These are phyloP conservation scores for Pseudogymnoascus sp. DNA, from an alignment of 2,329 filamentous ascomycete genomes.

Conservation along the genomic window DNA sequence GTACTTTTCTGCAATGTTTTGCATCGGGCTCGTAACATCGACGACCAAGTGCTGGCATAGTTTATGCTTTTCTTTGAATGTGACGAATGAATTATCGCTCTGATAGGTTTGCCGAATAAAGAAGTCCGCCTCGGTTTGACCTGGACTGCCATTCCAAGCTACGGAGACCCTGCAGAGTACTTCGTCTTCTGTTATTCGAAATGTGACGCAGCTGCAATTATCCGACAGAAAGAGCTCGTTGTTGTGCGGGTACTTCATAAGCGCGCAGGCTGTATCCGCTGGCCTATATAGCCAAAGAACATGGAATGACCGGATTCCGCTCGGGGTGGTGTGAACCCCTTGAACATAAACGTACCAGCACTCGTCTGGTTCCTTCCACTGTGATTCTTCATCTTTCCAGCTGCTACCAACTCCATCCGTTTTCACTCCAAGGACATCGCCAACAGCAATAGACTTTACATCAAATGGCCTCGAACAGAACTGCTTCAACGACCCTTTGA, in stretches of 20 bases:
- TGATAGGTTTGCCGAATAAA: constrained; percentile 67
- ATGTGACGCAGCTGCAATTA: constrained; percentile 56
- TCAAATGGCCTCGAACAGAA: constrained; percentile 27
- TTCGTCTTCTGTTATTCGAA: constrained; percentile 44
- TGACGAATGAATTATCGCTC: constrained; percentile 52
- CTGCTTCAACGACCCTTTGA: constrained; percentile 8
- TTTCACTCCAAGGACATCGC: constrained; percentile 41
- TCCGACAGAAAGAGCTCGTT: constrained; percentile 73
- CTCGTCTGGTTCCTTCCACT: constrained; percentile 36
- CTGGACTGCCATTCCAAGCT: constrained; percentile 46
- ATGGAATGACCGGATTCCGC: constrained; percentile 41
- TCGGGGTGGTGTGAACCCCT: constrained; percentile 33
- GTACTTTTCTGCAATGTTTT: constrained; percentile 28
- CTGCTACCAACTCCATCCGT: constrained; percentile 38
- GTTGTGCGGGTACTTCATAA: constrained; percentile 57
- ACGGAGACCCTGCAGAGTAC: constrained; percentile 51
- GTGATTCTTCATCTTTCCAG: constrained; percentile 46
- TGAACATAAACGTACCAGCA: constrained; percentile 68
- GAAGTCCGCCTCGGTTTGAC: constrained; percentile 31
- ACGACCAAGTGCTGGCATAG: constrained; percentile 37
- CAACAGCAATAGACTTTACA: constrained; percentile 41
- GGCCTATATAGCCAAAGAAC: constrained; percentile 69
- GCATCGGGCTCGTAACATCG: constrained; percentile 12
- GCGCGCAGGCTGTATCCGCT: constrained; percentile 59
- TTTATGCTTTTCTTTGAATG: constrained; percentile 47